Evolutionary conservation across 345 rosid species (phyloP), one percentile per base, ranked within the genome.

Genomic region (Murraya koenigii): DNA sequence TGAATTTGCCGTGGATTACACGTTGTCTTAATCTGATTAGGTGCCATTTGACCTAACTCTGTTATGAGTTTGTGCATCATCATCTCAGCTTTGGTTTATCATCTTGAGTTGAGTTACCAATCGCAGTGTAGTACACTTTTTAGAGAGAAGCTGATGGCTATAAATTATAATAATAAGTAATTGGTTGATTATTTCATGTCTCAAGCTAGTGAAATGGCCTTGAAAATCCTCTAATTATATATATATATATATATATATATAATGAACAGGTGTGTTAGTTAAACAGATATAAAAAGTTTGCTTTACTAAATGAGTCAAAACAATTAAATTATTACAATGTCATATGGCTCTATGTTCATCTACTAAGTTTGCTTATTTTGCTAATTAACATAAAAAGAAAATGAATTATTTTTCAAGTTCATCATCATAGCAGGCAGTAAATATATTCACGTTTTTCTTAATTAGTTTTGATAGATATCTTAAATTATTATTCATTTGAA

Each of bases 21-120:
- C 82, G 80, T 79, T 76, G 75, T 52, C 73, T 38, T n/a, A 49
- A 5, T 56, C 84, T 14, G 72, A 72, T 78, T 82, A 77, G 80
- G 83, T 85, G 85, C 76, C 74, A 66, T 82, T 82, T 76, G 84
- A 87, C 90, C 92, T 80, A 85, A 89, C 82, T 60, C 62, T 75
- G 20, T 28, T 44, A 17, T 55, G 63, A 81, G 72, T 70, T 59
- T 66, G 35, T 52, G 58, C 61, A 68, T 78, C 60, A 30, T 85
- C 67, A 63, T 66, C 22, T 64, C 17, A 15, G 10, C 20, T 56
- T 52, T 33, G 67, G n/a, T 56, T 19, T 54, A 78, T 56, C 56
- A 64, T 8, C 81, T 81, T 58, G 41, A 49, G 64, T 14, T 22
- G 69, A 59, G 30, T 75, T n/a, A 25, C 77, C 82, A 82, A 71